Percentiles rank a stretch among this genome's conserved stretches.
These are phyloP conservation scores for Globisporangium emineosum DNA, from an alignment of 352 stramenopile genomes.

Conservation along the genomic window DNA sequence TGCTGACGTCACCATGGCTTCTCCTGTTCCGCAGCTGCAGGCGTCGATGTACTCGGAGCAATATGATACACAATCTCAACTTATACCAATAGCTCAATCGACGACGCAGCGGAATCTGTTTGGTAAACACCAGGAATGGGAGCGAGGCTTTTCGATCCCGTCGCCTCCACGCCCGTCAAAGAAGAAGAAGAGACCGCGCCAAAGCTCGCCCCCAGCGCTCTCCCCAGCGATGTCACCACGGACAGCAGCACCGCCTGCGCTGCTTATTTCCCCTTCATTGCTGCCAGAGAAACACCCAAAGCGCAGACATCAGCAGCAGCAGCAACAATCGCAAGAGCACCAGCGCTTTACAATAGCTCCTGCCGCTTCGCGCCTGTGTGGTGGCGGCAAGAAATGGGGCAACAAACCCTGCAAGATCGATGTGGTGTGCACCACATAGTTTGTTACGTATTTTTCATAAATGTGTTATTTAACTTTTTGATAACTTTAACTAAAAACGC, in stretches of 20 bases:
- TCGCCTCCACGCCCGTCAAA: conserved; percentile 29
- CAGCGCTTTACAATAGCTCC: conserved; percentile 27
- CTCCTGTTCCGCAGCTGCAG: conserved; percentile 3
- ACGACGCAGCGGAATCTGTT: conserved; percentile 20
- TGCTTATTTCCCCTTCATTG: conserved; percentile 26
- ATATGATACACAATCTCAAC: background rate
- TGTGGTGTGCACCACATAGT: conserved; percentile 15
- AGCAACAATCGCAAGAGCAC: conserved; percentile 31
- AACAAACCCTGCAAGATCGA: conserved; percentile 14
- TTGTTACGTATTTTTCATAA: background rate
- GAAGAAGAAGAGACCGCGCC: conserved; percentile 66
- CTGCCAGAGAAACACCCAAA: conserved; percentile 33
- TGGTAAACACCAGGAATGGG: conserved; percentile 30
- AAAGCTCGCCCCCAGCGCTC: conserved; percentile 37
- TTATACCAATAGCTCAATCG: conserved; percentile 8
- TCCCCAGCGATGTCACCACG: conserved; percentile 22
- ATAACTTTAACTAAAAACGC: too few species aligned
- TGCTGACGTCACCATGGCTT: conserved; percentile 7
- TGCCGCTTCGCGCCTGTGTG: conserved; percentile 26
- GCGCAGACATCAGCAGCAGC: conserved; percentile 24
- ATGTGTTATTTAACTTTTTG: conserved; percentile 12
- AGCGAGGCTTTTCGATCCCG: conserved; percentile 24
- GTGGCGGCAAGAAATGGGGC: conserved; percentile 18
- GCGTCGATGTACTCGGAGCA: background rate
- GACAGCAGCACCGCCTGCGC: conserved; percentile 13